Evolutionary conservation across 495 filamentous ascomycete species (phyloP), one percentile per base, ranked within the genome.

Genomic region (Aspergillus sparsus): DNA sequence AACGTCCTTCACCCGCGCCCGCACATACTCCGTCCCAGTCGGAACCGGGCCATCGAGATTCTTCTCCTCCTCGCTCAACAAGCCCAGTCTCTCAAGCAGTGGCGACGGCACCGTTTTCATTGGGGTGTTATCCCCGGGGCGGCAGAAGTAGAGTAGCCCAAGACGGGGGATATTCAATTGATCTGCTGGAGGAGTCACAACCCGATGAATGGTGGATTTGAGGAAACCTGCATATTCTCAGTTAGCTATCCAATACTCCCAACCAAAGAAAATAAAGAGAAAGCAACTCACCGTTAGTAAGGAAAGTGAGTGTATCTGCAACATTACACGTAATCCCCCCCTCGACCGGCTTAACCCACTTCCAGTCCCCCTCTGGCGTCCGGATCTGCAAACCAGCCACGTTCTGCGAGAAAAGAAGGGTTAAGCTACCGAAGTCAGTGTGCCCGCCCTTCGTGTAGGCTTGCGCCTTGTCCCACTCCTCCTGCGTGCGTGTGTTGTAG

Each of bases 351-450:
- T 74, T 72, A 2, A 82, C 78, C 57, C 74, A 80, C 61, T 79
- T 79, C 80, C 80, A 82, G 16, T 74, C 60, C 8, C 75, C 75
- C 37, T 74, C 76, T 7, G 71, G 66, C 27, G 77, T 77, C 16
- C 68, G 68, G 46, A 83, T 72, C 68, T 85, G 82, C 57, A 85
- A 60, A 0, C 75, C 83, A 8, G 81, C 82, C 44, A 84, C 66
- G 33, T 78, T 77, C 57, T 85, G 83, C 33, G 77, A 72, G 71
- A 83, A 84, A 0, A 84, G 68, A n/a, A 85, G 64, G 0, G 81
- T 84, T 33, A 84, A 51, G 32, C 72, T 78, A 31, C 78, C 79
- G 56, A 82, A 83, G 65, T 85, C 83, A 10, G 80, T 84, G 61
- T 84, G 82, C 1, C 80, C 82, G n/a, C 74, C 71, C 7, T 68